These are phyloP conservation scores for Boletus coccyginus DNA, from an alignment of 768 basidiomycete species.

Conservation along the genomic window DNA sequence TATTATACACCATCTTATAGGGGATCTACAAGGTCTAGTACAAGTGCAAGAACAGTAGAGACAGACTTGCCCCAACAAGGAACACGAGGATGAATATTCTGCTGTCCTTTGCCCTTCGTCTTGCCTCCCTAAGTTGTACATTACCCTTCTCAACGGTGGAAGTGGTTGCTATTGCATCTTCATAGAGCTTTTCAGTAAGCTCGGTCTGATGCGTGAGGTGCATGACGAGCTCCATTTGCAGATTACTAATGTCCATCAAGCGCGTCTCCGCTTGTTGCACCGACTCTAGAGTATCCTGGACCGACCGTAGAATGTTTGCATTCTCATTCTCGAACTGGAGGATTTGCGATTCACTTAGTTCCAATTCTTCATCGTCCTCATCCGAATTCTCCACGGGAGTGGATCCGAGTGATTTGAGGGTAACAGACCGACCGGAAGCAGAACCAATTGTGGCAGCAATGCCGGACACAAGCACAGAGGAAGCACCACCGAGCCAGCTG, in stretches of 20 bases:
- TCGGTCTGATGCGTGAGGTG: conserved; percentile 90
- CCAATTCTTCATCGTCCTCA: conserved; percentile 76
- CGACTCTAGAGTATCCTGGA: conserved; percentile 82
- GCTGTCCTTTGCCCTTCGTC: conserved; percentile 80
- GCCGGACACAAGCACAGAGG: conserved; percentile 50
- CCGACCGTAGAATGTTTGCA: conserved; percentile 75
- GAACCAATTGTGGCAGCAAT: conserved; percentile 62
- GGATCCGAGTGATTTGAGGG: conserved; percentile 24
- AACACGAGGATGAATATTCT: conserved; percentile 90
- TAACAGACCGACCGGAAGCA: conserved; percentile 32
- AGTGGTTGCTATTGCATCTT: conserved; percentile 88
- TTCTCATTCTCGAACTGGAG: conserved; percentile 94
- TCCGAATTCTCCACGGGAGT: conserved; percentile 43
- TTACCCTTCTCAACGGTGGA: conserved; percentile 89
- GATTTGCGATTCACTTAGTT: conserved; percentile 84
- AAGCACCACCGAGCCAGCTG: conserved; percentile 62
- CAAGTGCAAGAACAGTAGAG: conserved; percentile 89
- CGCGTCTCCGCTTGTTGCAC: conserved; percentile 92
- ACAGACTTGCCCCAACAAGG: conserved; percentile 87
- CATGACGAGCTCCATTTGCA: conserved; percentile 89
- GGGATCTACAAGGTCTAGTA: conserved; percentile 49
- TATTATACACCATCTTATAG: conserved; percentile 5
- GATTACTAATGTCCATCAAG: conserved; percentile 85
- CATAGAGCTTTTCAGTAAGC: conserved; percentile 89
- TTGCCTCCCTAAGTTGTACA: conserved; percentile 84